phyloP scores from a whole-genome alignment of 768 basidiomycete species.

The Panaeolus papilionaceus region DNA sequence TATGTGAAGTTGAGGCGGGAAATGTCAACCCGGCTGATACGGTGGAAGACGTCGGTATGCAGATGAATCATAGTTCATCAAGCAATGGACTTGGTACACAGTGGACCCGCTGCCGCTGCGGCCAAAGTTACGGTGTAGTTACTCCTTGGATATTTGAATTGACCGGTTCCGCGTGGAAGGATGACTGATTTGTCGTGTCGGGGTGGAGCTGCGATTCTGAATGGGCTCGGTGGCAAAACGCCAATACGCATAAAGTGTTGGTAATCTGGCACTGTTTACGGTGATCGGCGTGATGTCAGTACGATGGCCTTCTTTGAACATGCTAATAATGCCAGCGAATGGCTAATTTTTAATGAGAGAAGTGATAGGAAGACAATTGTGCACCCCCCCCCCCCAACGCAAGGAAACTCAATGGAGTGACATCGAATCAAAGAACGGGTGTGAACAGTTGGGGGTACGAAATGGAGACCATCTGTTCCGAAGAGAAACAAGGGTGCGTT shows the following conservation, averaged over 20 bases:
- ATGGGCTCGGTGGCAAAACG: slow-evolving; percentile 5
- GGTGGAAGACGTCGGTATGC: background rate
- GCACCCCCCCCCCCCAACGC: slow-evolving; percentile 10
- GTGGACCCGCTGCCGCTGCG: background rate
- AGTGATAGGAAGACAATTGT: slow-evolving; percentile 6
- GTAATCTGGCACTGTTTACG: slow-evolving; percentile 9
- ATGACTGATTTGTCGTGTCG: slow-evolving; percentile 12
- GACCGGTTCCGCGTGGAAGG: background rate
- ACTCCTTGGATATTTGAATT: background rate
- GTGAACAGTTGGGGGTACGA: background rate
- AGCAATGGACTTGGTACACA: background rate
- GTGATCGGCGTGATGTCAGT: slow-evolving; percentile 8
- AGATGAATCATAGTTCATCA: background rate
- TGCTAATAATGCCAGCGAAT: slow-evolving; percentile 17
- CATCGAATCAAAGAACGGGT: slow-evolving; percentile 10
- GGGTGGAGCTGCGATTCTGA: background rate
- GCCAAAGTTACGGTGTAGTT: background rate
- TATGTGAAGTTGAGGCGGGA: background rate
- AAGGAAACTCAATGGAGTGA: slow-evolving; percentile 15
- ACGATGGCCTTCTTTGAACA: slow-evolving; percentile 13
- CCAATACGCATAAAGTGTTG: background rate
- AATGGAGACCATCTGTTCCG: slow-evolving; percentile 10
- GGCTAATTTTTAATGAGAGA: slow-evolving; percentile 8
- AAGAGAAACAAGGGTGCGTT: slow-evolving; percentile 5
- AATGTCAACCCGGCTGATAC: background rate